Base-by-base conservation (phyloP, 2,329 filamentous ascomycete species). In the Coniochaeta pulveracea region DNA sequence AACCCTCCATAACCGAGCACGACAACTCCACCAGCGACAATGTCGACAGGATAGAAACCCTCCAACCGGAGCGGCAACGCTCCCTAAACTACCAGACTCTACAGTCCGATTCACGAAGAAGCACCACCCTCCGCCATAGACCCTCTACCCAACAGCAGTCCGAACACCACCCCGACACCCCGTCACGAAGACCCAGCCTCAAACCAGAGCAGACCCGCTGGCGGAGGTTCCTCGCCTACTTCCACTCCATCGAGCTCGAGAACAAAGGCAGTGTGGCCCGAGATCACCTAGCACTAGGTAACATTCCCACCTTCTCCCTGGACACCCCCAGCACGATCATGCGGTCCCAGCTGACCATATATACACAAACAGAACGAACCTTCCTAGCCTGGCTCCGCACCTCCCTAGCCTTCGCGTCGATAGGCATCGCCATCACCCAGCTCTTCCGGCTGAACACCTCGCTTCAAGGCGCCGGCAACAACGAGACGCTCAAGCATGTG, bases 351-450 rank as follows among this genome's bases (percentile, higher is more conserved):
- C 25, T 34, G 31, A 40, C 29, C 10, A 27, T 33, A 17, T 16
- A 29, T n/a, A n/a, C n/a, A n/a, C n/a, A n/a, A n/a, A 31, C 43
- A 86, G 84, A 91, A 57, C 72, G 84, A 14, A 91, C 84, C 0
- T 91, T 89, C 55, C 72, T 91, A 19, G 84, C 84, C 35, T 91
- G 84, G 84, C 68, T 91, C 26, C 73, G 84, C 34, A 91, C 84
- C 3, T 86, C 80, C 3, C 69, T 91, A 22, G 76, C 80, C 16
- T 91, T 91, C 48, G 81, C 83, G 9, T 81, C 73, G 21, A 89
- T 91, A 43, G 84, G 84, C 37, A 82, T 91, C 38, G 84, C 82
- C 26, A 72, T 91, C 25, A 89, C 84, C 1, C 84, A 91, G 53
- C 72, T 91, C 30, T 89, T 91, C 60, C 79, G 84, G 17, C 74